A percentile compares a stretch with the other conserved stretches of the same genome.
These are phyloP conservation scores for Fusarium pseudocircinatum DNA, from an alignment of 2,329 filamentous ascomycete species.

Conservation along the genomic window DNA sequence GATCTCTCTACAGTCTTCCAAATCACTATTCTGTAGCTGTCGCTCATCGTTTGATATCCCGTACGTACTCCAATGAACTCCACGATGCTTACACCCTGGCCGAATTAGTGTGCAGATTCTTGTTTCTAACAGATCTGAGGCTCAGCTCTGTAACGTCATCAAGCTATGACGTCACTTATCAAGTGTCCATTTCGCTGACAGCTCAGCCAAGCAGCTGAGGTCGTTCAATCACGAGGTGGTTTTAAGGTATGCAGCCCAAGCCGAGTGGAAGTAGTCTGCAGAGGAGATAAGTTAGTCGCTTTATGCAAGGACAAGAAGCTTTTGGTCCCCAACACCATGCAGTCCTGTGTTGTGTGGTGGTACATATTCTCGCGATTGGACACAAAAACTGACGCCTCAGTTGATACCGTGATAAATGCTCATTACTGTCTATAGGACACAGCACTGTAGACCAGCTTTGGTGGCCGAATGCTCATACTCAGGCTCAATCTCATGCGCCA, in stretches of 20 bases:
- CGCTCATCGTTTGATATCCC: neutral
- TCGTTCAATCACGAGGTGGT: neutral
- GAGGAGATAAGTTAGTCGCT: neutral
- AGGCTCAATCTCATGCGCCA: constrained; percentile 34
- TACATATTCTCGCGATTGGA: neutral
- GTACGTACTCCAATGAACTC: neutral
- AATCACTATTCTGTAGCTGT: constrained; percentile 7
- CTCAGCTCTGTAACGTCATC: constrained; percentile 14
- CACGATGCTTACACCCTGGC: neutral
- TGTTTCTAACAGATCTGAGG: neutral
- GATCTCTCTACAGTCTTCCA: neutral
- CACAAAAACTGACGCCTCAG: neutral
- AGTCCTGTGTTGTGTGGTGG: neutral
- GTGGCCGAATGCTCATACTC: neutral
- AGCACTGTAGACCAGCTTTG: neutral
- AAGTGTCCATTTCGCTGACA: neutral
- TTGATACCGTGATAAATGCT: neutral
- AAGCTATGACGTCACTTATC: constrained; percentile 20
- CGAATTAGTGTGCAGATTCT: neutral
- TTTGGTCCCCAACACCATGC: neutral
- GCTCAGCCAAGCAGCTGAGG: neutral
- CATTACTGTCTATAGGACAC: neutral
- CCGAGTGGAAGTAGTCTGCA: neutral
- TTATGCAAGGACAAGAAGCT: neutral
- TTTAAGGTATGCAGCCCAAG: neutral